Evolutionary conservation across 208 protist species (phyloP), one percentile per base, ranked within the genome.

Genomic region (Crithidia sp.): DNA sequence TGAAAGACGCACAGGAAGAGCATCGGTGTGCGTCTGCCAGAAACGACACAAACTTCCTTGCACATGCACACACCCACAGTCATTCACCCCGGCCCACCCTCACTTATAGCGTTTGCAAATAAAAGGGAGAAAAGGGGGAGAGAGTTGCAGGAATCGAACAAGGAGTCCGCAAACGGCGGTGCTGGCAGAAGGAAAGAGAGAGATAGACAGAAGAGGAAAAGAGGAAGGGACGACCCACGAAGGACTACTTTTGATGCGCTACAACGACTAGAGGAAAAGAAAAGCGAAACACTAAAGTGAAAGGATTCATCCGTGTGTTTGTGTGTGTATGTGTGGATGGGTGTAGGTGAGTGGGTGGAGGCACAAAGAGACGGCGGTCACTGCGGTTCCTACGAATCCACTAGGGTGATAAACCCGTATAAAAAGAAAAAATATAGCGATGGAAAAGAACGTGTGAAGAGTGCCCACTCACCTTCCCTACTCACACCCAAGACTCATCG

Each of bases 381-480:
- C 49, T 57, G 62, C 62, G 37, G 37, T 49, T 67, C 37, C 62
- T 67, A 67, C 62, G 28, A 57, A 62, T 67, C 62, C 62, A 57
- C 62, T 67, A 67, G 13, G 57, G 50, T 67, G 62, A 55, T 55
- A 14, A 7, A 14, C 12, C 45, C 45, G 8, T 5, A 55, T 12
- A 55, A 55, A 55, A 17, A 55, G n/a, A 55, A 17, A 55, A 67
- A 57, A 67, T 36, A 67, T 43, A 57, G 4, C 43, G 7, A 55
- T 17, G 16, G 7, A 55, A 12, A 17, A 12, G 6, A 12, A 55
- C 28, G 28, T 28, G 28, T 28, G 28, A 28, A 28, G 28, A 28
- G 28, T 28, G 28, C 28, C 1, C 28, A 28, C 28, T 28, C 28
- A 28, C 28, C 28, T 28, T 28, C 28, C 28, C 28, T 28, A 28